Conservation (phyloP, 1,284 basidiomycete genomes). For the Irpex sp. region DNA sequence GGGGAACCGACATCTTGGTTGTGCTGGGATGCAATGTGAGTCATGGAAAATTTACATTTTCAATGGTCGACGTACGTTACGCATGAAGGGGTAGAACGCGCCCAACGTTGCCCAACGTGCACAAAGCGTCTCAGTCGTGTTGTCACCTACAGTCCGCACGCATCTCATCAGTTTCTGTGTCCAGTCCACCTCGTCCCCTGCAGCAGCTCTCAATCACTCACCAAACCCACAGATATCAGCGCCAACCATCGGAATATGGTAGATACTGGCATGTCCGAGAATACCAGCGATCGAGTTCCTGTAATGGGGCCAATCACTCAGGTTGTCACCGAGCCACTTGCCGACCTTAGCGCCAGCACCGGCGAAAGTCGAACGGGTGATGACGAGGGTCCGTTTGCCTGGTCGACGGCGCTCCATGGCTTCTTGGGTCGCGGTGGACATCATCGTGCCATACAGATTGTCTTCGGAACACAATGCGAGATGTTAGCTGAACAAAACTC, state of each 20-base stretch:
- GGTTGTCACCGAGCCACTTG: conserved; percentile 72
- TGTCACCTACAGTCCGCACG: conserved; percentile 31
- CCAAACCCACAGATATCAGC: conserved; percentile 66
- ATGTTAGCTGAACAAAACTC: too few relatives aligned
- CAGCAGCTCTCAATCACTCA: conserved; percentile 22
- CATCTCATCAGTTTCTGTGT: conserved; percentile 37
- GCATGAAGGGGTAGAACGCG: conserved; percentile 71
- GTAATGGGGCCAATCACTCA: conserved; percentile 56
- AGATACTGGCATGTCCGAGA: conserved; percentile 58
- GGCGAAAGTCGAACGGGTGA: conserved; percentile 71
- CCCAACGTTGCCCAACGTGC: conserved; percentile 68
- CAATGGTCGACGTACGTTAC: conserved; percentile 44
- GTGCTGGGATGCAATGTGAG: conserved; percentile 36
- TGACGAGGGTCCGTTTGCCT: conserved; percentile 57
- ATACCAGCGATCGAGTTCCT: conserved; percentile 58
- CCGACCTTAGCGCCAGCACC: conserved; percentile 61
- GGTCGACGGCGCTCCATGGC: conserved; percentile 59
- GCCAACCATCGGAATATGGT: conserved; percentile 68
- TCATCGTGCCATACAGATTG: conserved; percentile 71
- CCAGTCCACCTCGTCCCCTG: neutral
- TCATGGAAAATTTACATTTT: neutral
- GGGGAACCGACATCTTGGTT: conserved; percentile 48
- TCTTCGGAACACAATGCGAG: conserved; percentile 24
- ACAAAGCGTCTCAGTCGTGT: conserved; percentile 63
- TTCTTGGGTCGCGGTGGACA: conserved; percentile 58